phyloP scores from a whole-genome alignment of 2,329 filamentous ascomycete genomes.

The Aspergillus floridensis region DNA sequence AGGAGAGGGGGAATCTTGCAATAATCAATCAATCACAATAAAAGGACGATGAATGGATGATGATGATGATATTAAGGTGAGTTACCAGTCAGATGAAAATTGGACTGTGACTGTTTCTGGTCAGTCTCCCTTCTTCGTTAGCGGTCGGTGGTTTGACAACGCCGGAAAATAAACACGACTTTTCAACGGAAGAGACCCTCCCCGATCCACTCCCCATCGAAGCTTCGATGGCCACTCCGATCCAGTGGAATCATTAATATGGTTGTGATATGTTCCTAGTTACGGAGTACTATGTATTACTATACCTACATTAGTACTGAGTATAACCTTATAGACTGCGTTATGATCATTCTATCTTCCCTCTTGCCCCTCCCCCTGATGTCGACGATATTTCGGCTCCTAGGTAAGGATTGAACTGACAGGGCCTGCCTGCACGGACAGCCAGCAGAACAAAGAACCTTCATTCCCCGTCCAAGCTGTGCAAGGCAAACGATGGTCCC shows the following conservation, averaged over 20 bases:
- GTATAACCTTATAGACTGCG: too few species aligned
- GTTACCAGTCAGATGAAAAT: not conserved
- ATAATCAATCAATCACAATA: too few species aligned
- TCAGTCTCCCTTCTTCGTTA: not conserved
- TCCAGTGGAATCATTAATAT: not conserved
- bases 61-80: too few species aligned
- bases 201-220: not conserved
- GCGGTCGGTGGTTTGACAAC: not conserved
- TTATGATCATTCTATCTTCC: too few species aligned
- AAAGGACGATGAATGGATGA: too few species aligned
- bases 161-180: not conserved
- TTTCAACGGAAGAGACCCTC: not conserved
- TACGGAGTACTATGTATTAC: not conserved
- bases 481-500: constrained; percentile 10
- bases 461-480: constrained; percentile 3
- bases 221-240: not conserved
- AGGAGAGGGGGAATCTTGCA: not conserved
- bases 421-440: constrained; percentile 10
- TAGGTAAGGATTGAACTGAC: not conserved
- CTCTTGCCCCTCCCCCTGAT: not conserved
- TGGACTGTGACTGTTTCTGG: too few species aligned
- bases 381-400: not conserved
- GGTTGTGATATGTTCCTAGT: not conserved
- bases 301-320: too few species aligned
- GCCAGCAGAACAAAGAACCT: not conserved